Conservation (phyloP, 1,139 yeast species). For the Blastobotrys serpentis region DNA sequence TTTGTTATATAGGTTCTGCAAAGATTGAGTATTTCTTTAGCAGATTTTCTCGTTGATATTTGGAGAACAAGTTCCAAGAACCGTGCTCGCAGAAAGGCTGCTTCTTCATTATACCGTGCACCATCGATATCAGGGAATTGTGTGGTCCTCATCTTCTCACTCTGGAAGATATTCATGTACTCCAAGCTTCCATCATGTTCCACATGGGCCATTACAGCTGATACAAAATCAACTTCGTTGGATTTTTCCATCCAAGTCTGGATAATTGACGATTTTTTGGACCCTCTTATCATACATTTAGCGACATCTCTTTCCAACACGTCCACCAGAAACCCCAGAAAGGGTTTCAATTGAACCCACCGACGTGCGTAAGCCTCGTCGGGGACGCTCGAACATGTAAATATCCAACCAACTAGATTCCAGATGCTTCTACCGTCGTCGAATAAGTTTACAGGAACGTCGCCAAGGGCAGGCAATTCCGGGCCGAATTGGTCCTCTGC, state of each 20-base stretch:
- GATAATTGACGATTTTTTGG: not conserved
- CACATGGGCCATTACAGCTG: conserved; percentile 11
- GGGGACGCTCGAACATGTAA: conserved; percentile 22
- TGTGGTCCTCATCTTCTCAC: conserved; percentile 5
- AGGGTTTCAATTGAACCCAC: conserved; percentile 22
- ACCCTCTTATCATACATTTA: not conserved
- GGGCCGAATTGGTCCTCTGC: not conserved
- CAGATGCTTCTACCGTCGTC: conserved; percentile 15
- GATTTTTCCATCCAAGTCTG: conserved; percentile 6
- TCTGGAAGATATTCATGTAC: conserved; percentile 1
- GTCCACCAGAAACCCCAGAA: conserved; percentile 20
- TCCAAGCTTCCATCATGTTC: not conserved
- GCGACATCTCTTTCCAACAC: conserved; percentile 21
- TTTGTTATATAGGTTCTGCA: not conserved
- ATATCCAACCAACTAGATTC: conserved; percentile 26
- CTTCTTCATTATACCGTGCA: conserved; percentile 13
- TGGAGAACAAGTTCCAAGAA: conserved; percentile 15
- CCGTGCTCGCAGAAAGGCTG: conserved; percentile 17
- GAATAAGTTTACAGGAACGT: not conserved
- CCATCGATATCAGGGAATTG: not conserved
- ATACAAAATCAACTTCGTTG: conserved; percentile 3
- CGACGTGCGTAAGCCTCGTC: conserved; percentile 18
- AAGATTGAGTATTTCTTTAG: not conserved
- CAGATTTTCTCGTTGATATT: not conserved
- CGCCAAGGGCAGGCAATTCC: conserved; percentile 2